Base-by-base conservation (phyloP, 1,284 basidiomycete genomes). In the Mycena citricolor region DNA sequence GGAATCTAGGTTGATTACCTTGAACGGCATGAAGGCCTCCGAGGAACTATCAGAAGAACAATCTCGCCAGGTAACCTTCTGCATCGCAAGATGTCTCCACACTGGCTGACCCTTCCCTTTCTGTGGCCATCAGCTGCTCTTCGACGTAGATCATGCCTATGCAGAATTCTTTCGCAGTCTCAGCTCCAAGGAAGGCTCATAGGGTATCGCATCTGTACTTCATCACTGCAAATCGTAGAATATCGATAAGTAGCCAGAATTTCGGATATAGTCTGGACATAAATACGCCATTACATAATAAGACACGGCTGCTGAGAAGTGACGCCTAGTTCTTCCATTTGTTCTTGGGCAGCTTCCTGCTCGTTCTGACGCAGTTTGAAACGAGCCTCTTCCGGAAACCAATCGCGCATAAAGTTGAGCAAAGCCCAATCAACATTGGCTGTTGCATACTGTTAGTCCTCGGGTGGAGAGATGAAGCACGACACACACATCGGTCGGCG, bases 41-140 rank as follows among this genome's bases (percentile, higher is more conserved):
- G 95, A 98, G 58, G 94, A 97, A 66, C 86, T 99, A 39, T 87
- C 89, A 1, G 94, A 99, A 48, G 94, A 98, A 55, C 94, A 99
- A 61, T 88, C 90, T 2, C 74, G 97, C 46, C 94, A 97, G 77
- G 92, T 89, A 46, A 40, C 44, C 32, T 19, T 11, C 8, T 38
- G 21, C 25, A 20, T 17, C 14, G 5, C 5, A 12, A 13, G 5
- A 13, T 6, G 2, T 2, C 12, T 8, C 2, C 23, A 37, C n/a
- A n/a, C n/a, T n/a, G n/a, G n/a, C n/a, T n/a, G n/a, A n/a, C n/a
- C n/a, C n/a, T n/a, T n/a, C n/a, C n/a, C n/a, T n/a, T 19, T 28
- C 33, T 14, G 39, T 32, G 19, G 10, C 30, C 7, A 26, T 1
- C 58, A 97, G 90, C 79, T 98, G 56, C 76, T 94, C 6, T 99